Evolutionary conservation across 2,329 filamentous ascomycete species (phyloP).

Genomic region (Aureobasidium pullulans): DNA sequence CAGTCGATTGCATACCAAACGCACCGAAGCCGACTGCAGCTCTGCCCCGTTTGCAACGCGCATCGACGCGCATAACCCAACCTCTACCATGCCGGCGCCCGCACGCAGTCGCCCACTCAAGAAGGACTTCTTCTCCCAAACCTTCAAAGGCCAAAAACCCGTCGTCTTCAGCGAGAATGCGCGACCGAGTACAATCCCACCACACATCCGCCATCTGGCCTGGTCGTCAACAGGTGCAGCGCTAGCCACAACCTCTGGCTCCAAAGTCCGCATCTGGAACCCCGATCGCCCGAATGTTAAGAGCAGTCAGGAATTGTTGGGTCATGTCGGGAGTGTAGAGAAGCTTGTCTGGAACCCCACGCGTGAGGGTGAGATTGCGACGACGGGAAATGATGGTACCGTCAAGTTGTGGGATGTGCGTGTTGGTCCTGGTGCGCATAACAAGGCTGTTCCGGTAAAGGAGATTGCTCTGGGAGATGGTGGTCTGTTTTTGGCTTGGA

Average conservation of each 20-base stretch:
- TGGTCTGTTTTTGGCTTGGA: constrained; percentile 54
- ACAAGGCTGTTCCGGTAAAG: constrained; percentile 39
- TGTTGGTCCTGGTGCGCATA: constrained; percentile 40
- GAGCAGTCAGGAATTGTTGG: constrained; percentile 62
- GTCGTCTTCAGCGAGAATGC: constrained; percentile 53
- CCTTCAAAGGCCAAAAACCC: constrained; percentile 62
- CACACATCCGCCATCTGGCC: constrained; percentile 44
- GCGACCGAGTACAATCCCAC: constrained; percentile 25
- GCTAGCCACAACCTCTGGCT: constrained; percentile 71
- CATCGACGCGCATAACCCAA: neutral
- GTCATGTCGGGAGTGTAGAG: constrained; percentile 52
- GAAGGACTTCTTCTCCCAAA: constrained; percentile 61
- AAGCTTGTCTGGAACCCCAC: constrained; percentile 71
- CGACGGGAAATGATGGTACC: constrained; percentile 64
- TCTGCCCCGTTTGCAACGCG: neutral
- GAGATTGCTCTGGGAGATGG: constrained; percentile 49
- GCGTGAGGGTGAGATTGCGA: constrained; percentile 70
- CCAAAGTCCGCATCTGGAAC: constrained; percentile 73
- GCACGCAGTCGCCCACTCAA: constrained; percentile 50
- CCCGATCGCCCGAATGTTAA: constrained; percentile 67
- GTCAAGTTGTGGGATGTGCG: constrained; percentile 76
- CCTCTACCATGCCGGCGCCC: constrained; percentile 30
- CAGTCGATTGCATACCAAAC: neutral
- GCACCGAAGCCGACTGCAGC: neutral
- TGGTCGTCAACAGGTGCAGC: constrained; percentile 84